Base-by-base conservation (phyloP, 495 filamentous ascomycete species). In the Talaromyces borbonicus region DNA sequence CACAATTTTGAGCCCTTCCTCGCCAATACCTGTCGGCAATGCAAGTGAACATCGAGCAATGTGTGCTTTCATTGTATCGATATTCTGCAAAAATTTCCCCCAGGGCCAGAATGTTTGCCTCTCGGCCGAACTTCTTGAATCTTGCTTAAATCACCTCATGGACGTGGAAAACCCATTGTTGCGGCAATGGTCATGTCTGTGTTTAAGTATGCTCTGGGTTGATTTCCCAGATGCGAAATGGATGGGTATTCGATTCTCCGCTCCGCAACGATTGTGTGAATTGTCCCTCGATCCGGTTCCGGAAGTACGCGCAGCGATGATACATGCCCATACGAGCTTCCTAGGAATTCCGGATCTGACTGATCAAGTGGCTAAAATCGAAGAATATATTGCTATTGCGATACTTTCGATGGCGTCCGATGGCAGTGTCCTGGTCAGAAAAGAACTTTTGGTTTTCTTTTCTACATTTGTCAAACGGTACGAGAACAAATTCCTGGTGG, bases 61-160 rank as follows among this genome's bases (percentile, higher is more conserved):
- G 92, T 97, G 90, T 56, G 92, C 92, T 4, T 99, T 99, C 56
- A 93, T 99, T 46, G 74, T 97, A 27, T 84, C 92, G 11, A 94
- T 95, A 71, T 87, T 99, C 49, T 99, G 92, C 75, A 90, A 90
- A 52, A 85, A 82, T 27, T 96, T 90, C 57, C 81, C 78, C 30
- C 87, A 90, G 58, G 92, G 89, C 2, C 88, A 96, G 59, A 80
- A 83, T 29, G 87, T 95, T 7, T 95, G 90, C 57, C 79, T 83
- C 43, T 85, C 85, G 0, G 59, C 58, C 0, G 87, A 90, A 38
- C 78, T 96, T 33, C 88, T 97, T 66, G 80, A 83, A 16, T 85
- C 80, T 37, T 95, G 86, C 56, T 63, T 96, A 31, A 69, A 72
- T 9, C 86, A 95, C 62, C 70, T 95, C n/a, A 72, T 72, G 26